Percentiles rank a stretch among this genome's conserved stretches.
These are phyloP conservation scores for Gracilariopsis chorda DNA, from an alignment of 23 red algal species.

Conservation along the genomic window DNA sequence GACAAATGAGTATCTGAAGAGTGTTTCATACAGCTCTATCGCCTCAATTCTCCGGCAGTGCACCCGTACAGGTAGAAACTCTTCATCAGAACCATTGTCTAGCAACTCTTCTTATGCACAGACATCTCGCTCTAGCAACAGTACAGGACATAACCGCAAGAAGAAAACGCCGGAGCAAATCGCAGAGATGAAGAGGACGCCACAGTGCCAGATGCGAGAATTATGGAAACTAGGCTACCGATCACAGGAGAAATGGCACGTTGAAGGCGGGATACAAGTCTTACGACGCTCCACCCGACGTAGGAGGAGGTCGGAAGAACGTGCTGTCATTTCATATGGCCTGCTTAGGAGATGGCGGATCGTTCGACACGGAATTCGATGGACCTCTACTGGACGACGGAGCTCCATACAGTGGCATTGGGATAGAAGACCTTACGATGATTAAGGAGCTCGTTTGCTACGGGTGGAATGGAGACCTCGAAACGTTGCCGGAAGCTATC, in stretches of 20 bases:
- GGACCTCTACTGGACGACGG: background rate
- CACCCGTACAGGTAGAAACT: too few species aligned
- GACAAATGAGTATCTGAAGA: constrained; percentile 12
- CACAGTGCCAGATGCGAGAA: background rate
- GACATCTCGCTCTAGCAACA: background rate
- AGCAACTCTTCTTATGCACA: background rate
- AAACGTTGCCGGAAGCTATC: background rate
- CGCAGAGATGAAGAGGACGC: background rate
- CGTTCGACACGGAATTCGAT: background rate
- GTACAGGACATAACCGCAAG: background rate
- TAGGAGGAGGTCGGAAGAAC: background rate
- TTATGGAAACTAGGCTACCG: background rate
- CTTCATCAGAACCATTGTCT: background rate
- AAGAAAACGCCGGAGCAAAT: background rate
- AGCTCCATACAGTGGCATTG: constrained; percentile 13
- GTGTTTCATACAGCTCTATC: background rate
- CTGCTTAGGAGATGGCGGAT: background rate
- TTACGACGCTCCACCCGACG: background rate
- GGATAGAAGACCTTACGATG: background rate
- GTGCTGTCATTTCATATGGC: background rate
- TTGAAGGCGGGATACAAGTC: background rate
- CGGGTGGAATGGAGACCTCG: background rate
- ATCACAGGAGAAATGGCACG: background rate
- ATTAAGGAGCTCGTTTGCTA: background rate
- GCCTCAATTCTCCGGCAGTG: constrained; percentile 23